Evolutionary conservation across 2,329 filamentous ascomycete species (phyloP), one percentile per base, ranked within the genome.

Genomic region (Penicillium sp.): DNA sequence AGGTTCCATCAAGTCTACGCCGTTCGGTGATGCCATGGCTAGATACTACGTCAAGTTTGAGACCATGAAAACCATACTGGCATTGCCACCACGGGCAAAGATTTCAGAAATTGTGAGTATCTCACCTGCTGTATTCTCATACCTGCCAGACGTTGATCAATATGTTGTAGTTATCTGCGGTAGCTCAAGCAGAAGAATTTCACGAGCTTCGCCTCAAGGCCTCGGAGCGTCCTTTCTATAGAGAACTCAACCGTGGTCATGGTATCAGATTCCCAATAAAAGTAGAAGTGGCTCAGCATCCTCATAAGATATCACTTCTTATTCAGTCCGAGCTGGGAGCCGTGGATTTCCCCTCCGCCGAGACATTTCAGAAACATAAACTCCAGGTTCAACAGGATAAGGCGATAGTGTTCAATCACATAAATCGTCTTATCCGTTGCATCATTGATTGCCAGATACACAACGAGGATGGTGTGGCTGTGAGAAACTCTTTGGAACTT

Each of bases 1-100:
- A 1, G 69, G 76, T 0, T 71, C 71, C 3, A 79, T 93, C 48
- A 77, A 73, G 24, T 84, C 83, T 46, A 93, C 89, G 0, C 83
- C 86, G 49, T 90, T 88, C 65, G 90, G 90, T 1, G 80, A 87
- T 56, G 87, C 87, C 4, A 95, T 96, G 90, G 88, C 90, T 45
- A 83, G 84, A 48, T 95, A 93, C 68, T 93, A 90, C 74, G 77
- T 94, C 3, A 83, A 83, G 21, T 92, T 92, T 63, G 81, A 87
- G 38, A 94, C 90, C 0, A 95, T 94, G 89, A 87, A 85, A 63
- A 69, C 78, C 1, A 77, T 95, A 14, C 73, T 93, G 45, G 76
- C 76, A 0, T 77, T 94, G 52, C 81, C 82, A n/a, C 70, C 74
- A 1, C 81, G 80, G 42, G 80, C 86, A 0, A 83, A 80, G 7